Evolutionary conservation across 2,329 filamentous ascomycete species (phyloP), one percentile per base, ranked within the genome.

Genomic region (Ophiostoma angusticollis): DNA sequence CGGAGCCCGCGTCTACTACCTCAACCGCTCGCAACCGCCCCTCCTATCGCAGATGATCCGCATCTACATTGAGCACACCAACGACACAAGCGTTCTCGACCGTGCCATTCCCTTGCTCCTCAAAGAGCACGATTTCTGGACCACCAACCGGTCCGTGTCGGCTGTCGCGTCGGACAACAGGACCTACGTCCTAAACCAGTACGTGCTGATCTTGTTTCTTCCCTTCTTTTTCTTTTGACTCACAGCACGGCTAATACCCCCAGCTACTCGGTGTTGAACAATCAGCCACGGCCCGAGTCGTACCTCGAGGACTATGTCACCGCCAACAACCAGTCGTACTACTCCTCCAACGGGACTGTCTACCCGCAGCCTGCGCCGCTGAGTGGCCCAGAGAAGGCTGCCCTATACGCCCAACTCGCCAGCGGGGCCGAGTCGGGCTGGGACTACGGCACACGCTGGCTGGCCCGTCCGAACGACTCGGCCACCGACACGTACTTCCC

Each of bases 11-110:
- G 50, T 72, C 19, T 49, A 82, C 60, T 82, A 80, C 47, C 62
- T 79, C 39, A 79, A 81, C 53, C 67, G 78, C 22, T 79, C 74
- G 2, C 77, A 81, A 54, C 78, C 77, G 14, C 78, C 78, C 2
- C 54, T 82, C 32, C 58, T 82, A 37, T 64, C 77, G 2, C 70
- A 74, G 53, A 82, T 82, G 77, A 68, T 81, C 37, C 69, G 68
- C 46, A 57, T 64, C 12, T 82, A 81, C 46, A 57, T 81, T 24
- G 67, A 78, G 42, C 68, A 78, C 51, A 80, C 76, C 21, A 71
- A 77, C 34, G 76, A 82, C 49, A 71, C 67, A 0, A 67, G 62
- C 32, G 67, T 80, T 18, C 58, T 81, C 0, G 63, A 72, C 14
- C 65, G 74, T 6, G 76, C 76, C 0, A 40, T 81, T 28, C 77